phyloP scores from a whole-genome alignment of 352 stramenopile species.

The Globisporangium perplexum region DNA sequence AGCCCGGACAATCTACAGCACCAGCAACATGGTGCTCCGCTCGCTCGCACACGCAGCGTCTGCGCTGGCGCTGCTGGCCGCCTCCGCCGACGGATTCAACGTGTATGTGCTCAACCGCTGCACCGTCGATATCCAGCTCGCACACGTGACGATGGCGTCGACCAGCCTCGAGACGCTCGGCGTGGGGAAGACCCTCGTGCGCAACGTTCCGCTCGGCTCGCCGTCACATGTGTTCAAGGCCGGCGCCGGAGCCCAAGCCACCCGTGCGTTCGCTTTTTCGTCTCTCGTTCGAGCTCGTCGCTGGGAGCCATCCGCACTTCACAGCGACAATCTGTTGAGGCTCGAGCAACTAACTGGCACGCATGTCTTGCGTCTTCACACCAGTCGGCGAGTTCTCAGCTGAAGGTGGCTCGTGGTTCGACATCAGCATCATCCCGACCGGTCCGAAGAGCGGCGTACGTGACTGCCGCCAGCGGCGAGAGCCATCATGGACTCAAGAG shows the following conservation, averaged over 20 bases:
- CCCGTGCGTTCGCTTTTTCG: constrained; percentile 24
- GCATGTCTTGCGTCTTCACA: neutral
- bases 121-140: constrained; percentile 31
- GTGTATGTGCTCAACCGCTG: constrained; percentile 59
- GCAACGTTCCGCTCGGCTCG: constrained; percentile 19
- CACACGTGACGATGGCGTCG: constrained; percentile 25
- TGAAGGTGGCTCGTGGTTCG: constrained; percentile 49
- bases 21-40: constrained; percentile 29
- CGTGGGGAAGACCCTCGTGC: constrained; percentile 28
- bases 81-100: constrained; percentile 24
- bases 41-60: constrained; percentile 13
- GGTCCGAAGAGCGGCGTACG: constrained; percentile 52
- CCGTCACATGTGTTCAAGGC: constrained; percentile 49
- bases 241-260: constrained; percentile 38
- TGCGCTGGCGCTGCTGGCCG: constrained; percentile 23
- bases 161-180: constrained; percentile 20
- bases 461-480: neutral
- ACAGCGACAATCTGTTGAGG: too few relatives aligned
- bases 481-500: neutral
- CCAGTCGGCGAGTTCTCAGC: constrained; percentile 70
- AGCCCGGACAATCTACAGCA: neutral
- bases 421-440: constrained; percentile 78
- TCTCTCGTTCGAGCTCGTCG: neutral
- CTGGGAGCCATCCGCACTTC: neutral
- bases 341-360: neutral